phyloP scores from a whole-genome alignment of 2,329 filamentous ascomycete species.

The Scedosporium boydii region DNA sequence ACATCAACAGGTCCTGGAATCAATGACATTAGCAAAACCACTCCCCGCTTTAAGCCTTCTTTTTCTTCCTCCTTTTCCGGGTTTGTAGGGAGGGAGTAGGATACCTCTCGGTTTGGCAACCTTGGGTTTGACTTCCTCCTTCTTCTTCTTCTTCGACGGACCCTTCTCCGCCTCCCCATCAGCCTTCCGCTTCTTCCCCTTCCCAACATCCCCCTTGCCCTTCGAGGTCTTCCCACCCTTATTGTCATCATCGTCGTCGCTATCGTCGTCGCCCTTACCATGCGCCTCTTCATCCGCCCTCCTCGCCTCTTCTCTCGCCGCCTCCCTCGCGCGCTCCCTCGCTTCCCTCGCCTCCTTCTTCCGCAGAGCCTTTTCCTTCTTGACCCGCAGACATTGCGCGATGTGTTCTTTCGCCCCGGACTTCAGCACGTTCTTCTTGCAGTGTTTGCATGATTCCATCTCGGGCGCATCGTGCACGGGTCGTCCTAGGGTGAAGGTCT shows the following conservation, averaged over 20 bases:
- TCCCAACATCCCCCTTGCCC: conserved; percentile 21
- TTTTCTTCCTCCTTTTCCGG: too few species aligned
- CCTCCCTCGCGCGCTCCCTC: conserved; percentile 54
- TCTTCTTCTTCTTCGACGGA: conserved; percentile 87
- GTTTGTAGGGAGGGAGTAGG: background rate
- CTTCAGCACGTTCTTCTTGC: conserved; percentile 78
- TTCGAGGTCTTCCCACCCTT: conserved; percentile 37
- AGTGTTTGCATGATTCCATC: conserved; percentile 82
- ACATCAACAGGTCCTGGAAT: conserved; percentile 75
- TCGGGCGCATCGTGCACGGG: conserved; percentile 74
- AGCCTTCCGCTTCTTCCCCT: conserved; percentile 71
- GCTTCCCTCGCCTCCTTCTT: conserved; percentile 69
- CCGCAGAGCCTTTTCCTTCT: conserved; percentile 69
- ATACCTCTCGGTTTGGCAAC: conserved; percentile 72
- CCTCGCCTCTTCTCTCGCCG: conserved; percentile 34
- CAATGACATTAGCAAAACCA: background rate
- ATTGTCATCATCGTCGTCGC: conserved; percentile 32
- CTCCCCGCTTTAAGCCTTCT: too few species aligned
- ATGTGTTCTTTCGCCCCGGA: conserved; percentile 71
- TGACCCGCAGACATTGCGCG: conserved; percentile 71
- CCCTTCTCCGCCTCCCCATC: conserved; percentile 70
- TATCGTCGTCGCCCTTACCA: conserved; percentile 39
- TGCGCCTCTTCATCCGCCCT: conserved; percentile 44
- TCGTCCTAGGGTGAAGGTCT: conserved; percentile 72
- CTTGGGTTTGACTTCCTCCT: conserved; percentile 82